A percentile compares a stretch with the other conserved stretches of the same genome.
phyloP scores from a whole-genome alignment of 148 eudicot genomes.

The Rhododendron mucronatum region DNA sequence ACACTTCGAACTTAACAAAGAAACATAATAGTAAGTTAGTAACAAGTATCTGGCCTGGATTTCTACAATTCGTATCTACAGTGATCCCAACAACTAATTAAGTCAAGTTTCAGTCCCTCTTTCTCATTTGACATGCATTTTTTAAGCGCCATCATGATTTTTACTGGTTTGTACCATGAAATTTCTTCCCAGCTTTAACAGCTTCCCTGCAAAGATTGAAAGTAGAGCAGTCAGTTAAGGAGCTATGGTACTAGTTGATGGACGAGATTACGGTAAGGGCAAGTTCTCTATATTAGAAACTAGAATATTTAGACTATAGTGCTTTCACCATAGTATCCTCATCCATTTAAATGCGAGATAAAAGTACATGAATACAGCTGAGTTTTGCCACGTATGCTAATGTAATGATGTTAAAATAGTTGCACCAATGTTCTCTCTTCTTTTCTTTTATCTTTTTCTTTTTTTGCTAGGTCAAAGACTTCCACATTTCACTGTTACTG shows the following conservation, averaged over 20 bases:
- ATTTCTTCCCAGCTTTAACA: slow-evolving; percentile 82
- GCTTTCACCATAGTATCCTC: background rate
- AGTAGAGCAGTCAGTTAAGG: background rate
- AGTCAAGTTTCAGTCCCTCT: background rate
- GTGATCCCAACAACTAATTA: background rate
- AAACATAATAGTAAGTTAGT: too few species aligned
- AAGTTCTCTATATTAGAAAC: background rate
- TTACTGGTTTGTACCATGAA: slow-evolving; percentile 40
- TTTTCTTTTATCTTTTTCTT: background rate
- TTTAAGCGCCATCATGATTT: slow-evolving; percentile 14
- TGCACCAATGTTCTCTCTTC: too few species aligned
- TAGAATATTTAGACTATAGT: background rate
- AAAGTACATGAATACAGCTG: background rate
- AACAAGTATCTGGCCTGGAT: background rate
- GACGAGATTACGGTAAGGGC: background rate
- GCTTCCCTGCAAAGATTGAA: slow-evolving; percentile 61
- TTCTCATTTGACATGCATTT: background rate
- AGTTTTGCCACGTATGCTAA: background rate
- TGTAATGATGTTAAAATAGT: background rate
- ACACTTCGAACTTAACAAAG: too few species aligned
- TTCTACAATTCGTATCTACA: background rate
- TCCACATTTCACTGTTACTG: background rate
- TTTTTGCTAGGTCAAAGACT: background rate
- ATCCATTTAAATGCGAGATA: background rate
- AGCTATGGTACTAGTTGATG: background rate